Percentiles rank a stretch among this genome's conserved stretches.
phyloP scores from a whole-genome alignment of 2,329 filamentous ascomycete species.

The Alternaria sp. region DNA sequence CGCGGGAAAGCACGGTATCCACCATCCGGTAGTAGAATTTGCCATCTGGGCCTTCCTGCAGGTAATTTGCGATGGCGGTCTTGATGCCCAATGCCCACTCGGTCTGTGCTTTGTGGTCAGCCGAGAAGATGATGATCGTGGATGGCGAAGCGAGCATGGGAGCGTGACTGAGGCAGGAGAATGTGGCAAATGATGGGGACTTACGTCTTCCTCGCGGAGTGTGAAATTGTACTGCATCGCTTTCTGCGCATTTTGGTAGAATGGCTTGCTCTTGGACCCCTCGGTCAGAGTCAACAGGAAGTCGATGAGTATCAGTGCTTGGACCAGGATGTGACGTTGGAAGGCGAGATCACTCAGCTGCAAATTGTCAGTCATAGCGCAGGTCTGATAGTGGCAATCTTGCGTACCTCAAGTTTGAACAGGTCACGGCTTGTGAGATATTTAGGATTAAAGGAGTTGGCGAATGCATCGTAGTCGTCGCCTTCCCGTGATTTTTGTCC shows the following conservation, averaged over 20 bases:
- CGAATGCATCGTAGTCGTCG: slow-evolving; percentile 68
- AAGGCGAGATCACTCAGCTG: slow-evolving; percentile 94
- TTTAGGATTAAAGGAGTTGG: slow-evolving; percentile 90
- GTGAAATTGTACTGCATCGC: slow-evolving; percentile 84
- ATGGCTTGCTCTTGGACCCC: slow-evolving; percentile 80
- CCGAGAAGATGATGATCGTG: slow-evolving; percentile 38
- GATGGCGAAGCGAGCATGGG: slow-evolving; percentile 24
- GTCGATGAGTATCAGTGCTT: slow-evolving; percentile 92
- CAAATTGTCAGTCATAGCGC: slow-evolving; percentile 38
- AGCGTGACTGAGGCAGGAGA: slow-evolving; percentile 23
- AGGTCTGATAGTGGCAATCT: slow-evolving; percentile 22
- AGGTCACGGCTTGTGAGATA: slow-evolving; percentile 97
- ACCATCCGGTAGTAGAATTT: slow-evolving; percentile 97
- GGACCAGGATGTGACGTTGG: slow-evolving; percentile 90
- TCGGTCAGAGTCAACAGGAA: slow-evolving; percentile 91
- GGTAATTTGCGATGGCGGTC: slow-evolving; percentile 78
- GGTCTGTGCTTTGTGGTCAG: slow-evolving; percentile 62
- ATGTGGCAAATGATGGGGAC: slow-evolving; percentile 44
- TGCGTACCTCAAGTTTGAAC: slow-evolving; percentile 86
- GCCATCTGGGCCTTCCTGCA: slow-evolving; percentile 81
- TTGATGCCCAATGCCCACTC: slow-evolving; percentile 87
- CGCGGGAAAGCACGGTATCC: slow-evolving; percentile 90
- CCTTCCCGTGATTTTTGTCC: slow-evolving; percentile 68
- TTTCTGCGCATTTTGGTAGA: slow-evolving; percentile 77
- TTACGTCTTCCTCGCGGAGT: slow-evolving; percentile 82